A percentile compares a stretch with the other conserved stretches of the same genome.
phyloP scores from a whole-genome alignment of 2,329 filamentous ascomycete species.

The Lizonia empirigonia region DNA sequence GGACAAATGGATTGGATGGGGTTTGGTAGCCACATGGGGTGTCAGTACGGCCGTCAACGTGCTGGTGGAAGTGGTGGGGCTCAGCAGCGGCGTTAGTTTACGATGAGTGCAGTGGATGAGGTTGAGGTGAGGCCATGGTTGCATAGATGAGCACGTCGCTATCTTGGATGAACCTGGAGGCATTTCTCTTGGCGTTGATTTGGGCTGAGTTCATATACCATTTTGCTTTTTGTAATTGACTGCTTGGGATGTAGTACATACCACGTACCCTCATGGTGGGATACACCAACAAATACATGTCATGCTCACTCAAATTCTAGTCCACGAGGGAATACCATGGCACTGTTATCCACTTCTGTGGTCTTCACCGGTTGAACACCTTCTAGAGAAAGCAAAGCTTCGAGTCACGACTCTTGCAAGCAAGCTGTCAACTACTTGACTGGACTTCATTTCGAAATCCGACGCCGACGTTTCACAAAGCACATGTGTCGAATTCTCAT shows the following conservation, averaged over 20 bases:
- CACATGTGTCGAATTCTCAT: constrained; percentile 2
- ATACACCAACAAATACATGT: no score
- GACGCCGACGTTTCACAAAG: not conserved
- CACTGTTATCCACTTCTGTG: no score
- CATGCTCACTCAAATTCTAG: no score
- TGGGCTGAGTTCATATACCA: constrained; percentile 5
- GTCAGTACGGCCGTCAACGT: constrained; percentile 83
- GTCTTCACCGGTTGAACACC: no score
- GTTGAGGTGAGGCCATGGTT: not conserved
- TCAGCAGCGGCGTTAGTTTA: constrained; percentile 38
- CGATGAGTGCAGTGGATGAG: no score
- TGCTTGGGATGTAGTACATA: no score
- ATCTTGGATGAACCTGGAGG: not conserved
- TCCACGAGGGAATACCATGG: no score
- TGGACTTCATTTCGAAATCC: constrained; percentile 1
- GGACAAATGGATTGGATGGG: constrained; percentile 68
- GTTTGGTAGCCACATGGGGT: constrained; percentile 78
- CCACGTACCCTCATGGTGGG: no score
- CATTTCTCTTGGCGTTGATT: not conserved
- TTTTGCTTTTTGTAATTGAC: constrained; percentile 3
- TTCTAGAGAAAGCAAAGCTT: no score
- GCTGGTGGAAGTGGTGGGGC: constrained; percentile 69
- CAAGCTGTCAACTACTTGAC: no score
- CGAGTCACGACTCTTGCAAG: no score
- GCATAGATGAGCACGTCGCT: not conserved